phyloP scores from a whole-genome alignment of 495 filamentous ascomycete genomes.

The Penicillium soppii region DNA sequence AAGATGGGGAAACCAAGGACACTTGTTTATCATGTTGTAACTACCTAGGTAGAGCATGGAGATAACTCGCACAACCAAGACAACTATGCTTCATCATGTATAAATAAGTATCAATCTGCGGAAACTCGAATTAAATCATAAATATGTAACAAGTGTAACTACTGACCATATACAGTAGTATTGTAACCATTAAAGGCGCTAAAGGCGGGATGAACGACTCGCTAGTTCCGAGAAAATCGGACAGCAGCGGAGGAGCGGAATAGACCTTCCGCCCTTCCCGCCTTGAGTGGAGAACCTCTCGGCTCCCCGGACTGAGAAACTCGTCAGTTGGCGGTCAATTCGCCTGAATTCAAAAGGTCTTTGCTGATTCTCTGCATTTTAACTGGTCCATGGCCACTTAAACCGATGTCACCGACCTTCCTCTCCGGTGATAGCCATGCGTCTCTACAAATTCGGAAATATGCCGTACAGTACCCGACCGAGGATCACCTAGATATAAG shows the following conservation, averaged over 20 bases:
- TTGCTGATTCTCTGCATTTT: conserved; percentile 2
- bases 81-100: no score
- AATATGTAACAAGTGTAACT: no score
- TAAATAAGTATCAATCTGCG: no score
- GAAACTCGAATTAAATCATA: no score
- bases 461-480: conserved; percentile 6
- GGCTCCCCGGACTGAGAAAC: neutral
- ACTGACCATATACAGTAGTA: no score
- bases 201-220: no score
- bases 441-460: conserved; percentile 7
- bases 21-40: no score
- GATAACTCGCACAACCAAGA: no score
- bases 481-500: neutral
- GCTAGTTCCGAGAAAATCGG: neutral
- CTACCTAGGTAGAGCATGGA: no score
- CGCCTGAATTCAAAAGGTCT: neutral
- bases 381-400: conserved; percentile 1
- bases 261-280: conserved; percentile 5
- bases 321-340: no score
- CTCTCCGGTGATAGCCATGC: neutral
- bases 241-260: conserved; percentile 6
- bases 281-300: neutral
- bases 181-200: no score
- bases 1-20: no score
- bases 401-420: neutral